phyloP scores from a whole-genome alignment of 2,329 filamentous ascomycete species.

The Aphanoascus verrucosus region DNA sequence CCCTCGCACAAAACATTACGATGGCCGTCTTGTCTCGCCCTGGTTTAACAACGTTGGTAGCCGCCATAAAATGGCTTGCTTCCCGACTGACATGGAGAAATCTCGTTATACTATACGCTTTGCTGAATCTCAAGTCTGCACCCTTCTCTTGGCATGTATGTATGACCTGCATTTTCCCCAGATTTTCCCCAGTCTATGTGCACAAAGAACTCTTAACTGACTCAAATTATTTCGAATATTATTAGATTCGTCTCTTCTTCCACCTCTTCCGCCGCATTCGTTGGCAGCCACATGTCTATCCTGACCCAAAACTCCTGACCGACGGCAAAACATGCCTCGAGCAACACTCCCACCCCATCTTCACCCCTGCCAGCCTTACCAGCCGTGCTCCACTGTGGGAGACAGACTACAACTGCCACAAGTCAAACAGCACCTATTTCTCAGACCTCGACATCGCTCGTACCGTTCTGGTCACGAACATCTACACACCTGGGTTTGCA shows the following conservation, averaged over 20 bases:
- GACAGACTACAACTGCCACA: slow-evolving; percentile 79
- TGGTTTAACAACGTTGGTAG: neutral
- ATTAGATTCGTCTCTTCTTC: slow-evolving; percentile 49
- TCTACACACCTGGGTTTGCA: slow-evolving; percentile 50
- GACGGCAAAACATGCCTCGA: slow-evolving; percentile 16
- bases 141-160: slow-evolving; percentile 67
- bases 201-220: neutral
- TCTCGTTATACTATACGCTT: slow-evolving; percentile 42
- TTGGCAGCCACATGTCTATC: slow-evolving; percentile 39
- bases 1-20: neutral
- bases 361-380: slow-evolving; percentile 57
- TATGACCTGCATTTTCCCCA: slow-evolving; percentile 12
- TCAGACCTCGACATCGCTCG: slow-evolving; percentile 74
- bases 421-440: slow-evolving; percentile 78
- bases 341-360: slow-evolving; percentile 50
- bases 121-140: slow-evolving; percentile 62
- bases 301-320: slow-evolving; percentile 32
- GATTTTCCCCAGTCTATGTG: neutral
- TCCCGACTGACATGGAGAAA: slow-evolving; percentile 24
- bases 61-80: neutral
- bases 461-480: slow-evolving; percentile 63
- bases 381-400: slow-evolving; percentile 61
- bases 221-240: neutral
- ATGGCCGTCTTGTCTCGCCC: slow-evolving; percentile 5
- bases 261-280: slow-evolving; percentile 47